Base-by-base conservation (phyloP, 768 basidiomycete genomes). In the Mycena capillaripes region DNA sequence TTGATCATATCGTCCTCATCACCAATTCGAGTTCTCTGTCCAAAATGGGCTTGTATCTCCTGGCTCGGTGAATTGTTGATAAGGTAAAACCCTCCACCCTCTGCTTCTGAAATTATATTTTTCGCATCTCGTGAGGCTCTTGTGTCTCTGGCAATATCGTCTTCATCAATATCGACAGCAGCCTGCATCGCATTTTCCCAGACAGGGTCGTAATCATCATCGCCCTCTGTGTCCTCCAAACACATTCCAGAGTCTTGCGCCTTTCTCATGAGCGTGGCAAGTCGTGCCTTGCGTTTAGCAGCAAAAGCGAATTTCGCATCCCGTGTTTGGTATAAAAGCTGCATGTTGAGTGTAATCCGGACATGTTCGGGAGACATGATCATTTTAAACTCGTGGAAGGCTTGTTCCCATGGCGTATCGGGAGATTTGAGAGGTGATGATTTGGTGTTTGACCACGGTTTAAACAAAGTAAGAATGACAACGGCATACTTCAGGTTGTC, bases 281-380 rank as follows among this genome's bases (percentile, higher is more conserved):
- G 25, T 5, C 70, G 29, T 32, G 59, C 27, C 1, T 17, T 23
- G 4, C 70, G 46, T 27, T 60, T 60, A 1, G 70, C 70, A 11
- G 64, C 32, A 55, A 59, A 71, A 16, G 66, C 70, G 19, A 58
- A 50, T 36, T 71, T 66, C 0, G 70, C 70, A 55, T 71, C 70
- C 23, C 64, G 53, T 36, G 63, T 59, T 27, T 59, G 56, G 25
- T 71, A 71, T 17, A 71, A 29, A 5, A 66, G 70, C 23, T 71
- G 70, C 70, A 71, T 71, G 42, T 66, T 71, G 42, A 29, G 25
- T 60, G 29, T 29, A 38, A 53, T 29, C 14, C 58, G 16, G 2
- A 12, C 11, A 36, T 66, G 63, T 48, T 57, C 27, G 10, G 46
- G 21, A 21, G 34, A 52, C 30, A 71, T 27, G 4, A 11, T 17